Evolutionary conservation across 2,329 filamentous ascomycete species (phyloP).

Genomic region (Pyrenochaeta sp.): DNA sequence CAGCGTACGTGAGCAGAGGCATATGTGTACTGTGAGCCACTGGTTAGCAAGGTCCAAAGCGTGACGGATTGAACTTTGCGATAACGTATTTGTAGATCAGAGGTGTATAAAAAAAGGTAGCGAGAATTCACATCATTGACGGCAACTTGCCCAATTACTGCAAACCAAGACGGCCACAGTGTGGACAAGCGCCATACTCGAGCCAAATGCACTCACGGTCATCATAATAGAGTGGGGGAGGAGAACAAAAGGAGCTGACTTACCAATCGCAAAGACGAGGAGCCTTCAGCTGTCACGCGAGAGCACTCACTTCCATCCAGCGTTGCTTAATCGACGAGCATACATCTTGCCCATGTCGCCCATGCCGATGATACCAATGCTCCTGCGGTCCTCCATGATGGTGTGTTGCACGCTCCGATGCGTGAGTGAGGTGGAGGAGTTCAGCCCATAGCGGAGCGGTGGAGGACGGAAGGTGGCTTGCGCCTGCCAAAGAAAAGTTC

Average conservation of each 20-base stretch:
- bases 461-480: conserved; percentile 15
- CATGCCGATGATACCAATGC: conserved; percentile 96
- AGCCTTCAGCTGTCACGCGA: conserved; percentile 21
- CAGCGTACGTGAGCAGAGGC: conserved; percentile 11
- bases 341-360: conserved; percentile 99
- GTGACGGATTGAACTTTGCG: conserved; percentile 28
- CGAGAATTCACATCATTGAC: conserved; percentile 99
- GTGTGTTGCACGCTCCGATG: conserved; percentile 39
- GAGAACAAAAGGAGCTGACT: conserved; percentile 25
- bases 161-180: conserved; percentile 79
- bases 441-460: conserved; percentile 40
- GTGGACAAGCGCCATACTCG: conserved; percentile 81
- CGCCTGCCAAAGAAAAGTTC: conserved; percentile 30
- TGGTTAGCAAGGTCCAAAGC: conserved; percentile 41
- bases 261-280: conserved; percentile 31
- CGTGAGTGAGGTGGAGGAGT: conserved; percentile 30
- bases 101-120: conserved; percentile 91
- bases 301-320: conserved; percentile 89
- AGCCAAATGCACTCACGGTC: conserved; percentile 99
- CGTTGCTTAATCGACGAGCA: conserved; percentile 82
- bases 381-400: conserved; percentile 69
- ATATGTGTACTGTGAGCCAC: conserved; percentile 38
- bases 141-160: conserved; percentile 64
- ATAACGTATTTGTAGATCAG: conserved; percentile 67
- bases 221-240: conserved; percentile 70